A percentile compares a stretch with the other conserved stretches of the same genome.
These are phyloP conservation scores for Vaccinium corymbosum DNA, from an alignment of 148 eudicot genomes.

Conservation along the genomic window DNA sequence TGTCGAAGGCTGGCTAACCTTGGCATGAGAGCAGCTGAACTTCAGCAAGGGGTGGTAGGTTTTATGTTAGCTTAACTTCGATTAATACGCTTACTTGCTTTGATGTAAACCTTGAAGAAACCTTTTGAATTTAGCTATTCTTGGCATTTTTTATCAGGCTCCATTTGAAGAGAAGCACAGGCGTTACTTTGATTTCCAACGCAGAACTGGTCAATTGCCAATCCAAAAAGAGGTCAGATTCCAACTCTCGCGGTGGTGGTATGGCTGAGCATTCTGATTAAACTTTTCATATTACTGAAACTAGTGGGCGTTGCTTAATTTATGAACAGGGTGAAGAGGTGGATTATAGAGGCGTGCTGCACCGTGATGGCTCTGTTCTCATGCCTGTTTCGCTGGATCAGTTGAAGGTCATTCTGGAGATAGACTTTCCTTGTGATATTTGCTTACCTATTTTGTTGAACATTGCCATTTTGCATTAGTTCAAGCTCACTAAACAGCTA, in stretches of 20 bases:
- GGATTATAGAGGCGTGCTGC: constrained; percentile 88
- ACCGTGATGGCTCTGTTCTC: constrained; percentile 99
- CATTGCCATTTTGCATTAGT: not conserved
- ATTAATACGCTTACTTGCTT: not conserved
- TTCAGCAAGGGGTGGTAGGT: constrained; percentile 96
- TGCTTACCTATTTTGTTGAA: not conserved
- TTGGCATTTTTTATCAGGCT: constrained; percentile 41
- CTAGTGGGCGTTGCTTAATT: constrained; percentile 10
- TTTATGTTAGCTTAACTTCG: not conserved
- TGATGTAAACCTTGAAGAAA: constrained; percentile 10
- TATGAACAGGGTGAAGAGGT: constrained; percentile 84
- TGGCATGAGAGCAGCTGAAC: constrained; percentile 69
- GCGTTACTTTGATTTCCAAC: constrained; percentile 89
- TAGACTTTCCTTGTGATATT: not conserved
- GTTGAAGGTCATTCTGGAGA: constrained; percentile 52
- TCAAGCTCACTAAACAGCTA: not conserved
- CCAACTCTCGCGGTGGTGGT: not conserved
- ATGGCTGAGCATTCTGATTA: not conserved
- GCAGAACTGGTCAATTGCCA: constrained; percentile 90
- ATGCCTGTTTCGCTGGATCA: constrained; percentile 80
- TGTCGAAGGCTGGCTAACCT: constrained; percentile 91
- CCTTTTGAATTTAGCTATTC: not conserved
- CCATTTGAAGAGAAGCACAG: constrained; percentile 96
- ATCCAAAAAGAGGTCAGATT: constrained; percentile 71
- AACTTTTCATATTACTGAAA: not conserved